Evolutionary conservation across 441 rosid species (phyloP).

Genomic region (Adansonia gregorii): DNA sequence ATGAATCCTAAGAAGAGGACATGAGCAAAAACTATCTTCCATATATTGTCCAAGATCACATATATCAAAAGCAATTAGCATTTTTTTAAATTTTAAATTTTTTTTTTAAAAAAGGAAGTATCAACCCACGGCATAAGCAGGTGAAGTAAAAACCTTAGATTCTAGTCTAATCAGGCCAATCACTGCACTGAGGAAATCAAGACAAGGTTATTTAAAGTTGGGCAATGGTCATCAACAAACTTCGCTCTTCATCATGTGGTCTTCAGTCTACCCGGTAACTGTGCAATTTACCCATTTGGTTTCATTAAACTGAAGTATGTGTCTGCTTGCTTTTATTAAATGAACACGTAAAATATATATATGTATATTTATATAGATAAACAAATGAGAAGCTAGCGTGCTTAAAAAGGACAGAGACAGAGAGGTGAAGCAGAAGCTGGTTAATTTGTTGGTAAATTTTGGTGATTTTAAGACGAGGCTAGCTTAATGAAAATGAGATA

Average conservation of each 20-base stretch:
- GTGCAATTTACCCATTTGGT: not conserved
- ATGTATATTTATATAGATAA: not conserved
- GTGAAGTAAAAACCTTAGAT: not conserved
- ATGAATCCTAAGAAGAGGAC: not conserved
- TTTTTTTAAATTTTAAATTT: no score
- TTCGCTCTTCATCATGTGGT: constrained; percentile 15
- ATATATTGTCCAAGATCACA: not conserved
- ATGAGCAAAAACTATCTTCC: not conserved
- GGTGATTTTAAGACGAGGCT: not conserved
- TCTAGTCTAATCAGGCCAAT: not conserved
- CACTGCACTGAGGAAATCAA: not conserved
- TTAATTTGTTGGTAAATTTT: not conserved
- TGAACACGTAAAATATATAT: no score
- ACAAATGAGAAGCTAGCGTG: not conserved
- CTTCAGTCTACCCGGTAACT: no score
- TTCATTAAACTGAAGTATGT: not conserved
- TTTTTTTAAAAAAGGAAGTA: no score
- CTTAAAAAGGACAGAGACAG: not conserved
- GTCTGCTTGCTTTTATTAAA: not conserved
- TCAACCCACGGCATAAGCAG: not conserved
- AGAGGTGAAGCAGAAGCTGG: not conserved
- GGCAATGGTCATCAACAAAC: not conserved
- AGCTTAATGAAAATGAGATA: not conserved
- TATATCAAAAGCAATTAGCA: not conserved
- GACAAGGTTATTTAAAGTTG: not conserved